Percentiles rank a stretch among this genome's conserved stretches.
Conservation (phyloP, 257 asterid genomes). For the Anisodus acutangulus region DNA sequence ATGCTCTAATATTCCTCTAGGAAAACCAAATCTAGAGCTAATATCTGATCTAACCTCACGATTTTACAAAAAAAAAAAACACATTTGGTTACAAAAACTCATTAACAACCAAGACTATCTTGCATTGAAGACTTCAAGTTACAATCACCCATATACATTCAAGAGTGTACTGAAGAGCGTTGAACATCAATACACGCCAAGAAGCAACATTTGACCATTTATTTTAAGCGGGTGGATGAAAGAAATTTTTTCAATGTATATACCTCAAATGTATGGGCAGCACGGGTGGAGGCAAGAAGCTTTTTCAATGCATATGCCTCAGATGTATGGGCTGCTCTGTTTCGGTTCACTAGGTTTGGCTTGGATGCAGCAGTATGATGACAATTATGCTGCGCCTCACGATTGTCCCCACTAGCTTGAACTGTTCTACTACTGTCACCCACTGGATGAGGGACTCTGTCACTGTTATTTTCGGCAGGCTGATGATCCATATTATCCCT, state of each 20-base stretch:
- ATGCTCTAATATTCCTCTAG: neutral
- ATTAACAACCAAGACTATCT: neutral
- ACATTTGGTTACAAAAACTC: neutral
- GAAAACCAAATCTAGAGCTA: slow-evolving; percentile 19
- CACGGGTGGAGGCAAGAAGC: neutral
- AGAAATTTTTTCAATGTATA: neutral
- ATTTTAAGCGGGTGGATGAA: neutral
- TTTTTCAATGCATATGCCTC: slow-evolving; percentile 50
- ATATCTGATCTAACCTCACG: slow-evolving; percentile 9
- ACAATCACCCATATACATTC: slow-evolving; percentile 1
- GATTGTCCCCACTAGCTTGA: slow-evolving; percentile 42
- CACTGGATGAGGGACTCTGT: slow-evolving; percentile 32
- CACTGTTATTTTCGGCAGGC: slow-evolving; percentile 44
- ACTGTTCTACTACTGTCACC: slow-evolving; percentile 48
- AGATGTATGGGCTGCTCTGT: slow-evolving; percentile 51
- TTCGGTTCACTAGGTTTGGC: slow-evolving; percentile 65
- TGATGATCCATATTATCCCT: slow-evolving; percentile 31
- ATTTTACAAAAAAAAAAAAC: neutral
- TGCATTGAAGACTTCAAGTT: neutral
- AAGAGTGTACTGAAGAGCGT: neutral
- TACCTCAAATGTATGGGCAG: slow-evolving; percentile 69
- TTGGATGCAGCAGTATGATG: slow-evolving; percentile 39
- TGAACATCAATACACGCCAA: neutral
- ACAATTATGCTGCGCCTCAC: neutral
- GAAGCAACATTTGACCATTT: neutral